Base-by-base conservation (phyloP, 257 asterid genomes). In the Perilla frutescens region DNA sequence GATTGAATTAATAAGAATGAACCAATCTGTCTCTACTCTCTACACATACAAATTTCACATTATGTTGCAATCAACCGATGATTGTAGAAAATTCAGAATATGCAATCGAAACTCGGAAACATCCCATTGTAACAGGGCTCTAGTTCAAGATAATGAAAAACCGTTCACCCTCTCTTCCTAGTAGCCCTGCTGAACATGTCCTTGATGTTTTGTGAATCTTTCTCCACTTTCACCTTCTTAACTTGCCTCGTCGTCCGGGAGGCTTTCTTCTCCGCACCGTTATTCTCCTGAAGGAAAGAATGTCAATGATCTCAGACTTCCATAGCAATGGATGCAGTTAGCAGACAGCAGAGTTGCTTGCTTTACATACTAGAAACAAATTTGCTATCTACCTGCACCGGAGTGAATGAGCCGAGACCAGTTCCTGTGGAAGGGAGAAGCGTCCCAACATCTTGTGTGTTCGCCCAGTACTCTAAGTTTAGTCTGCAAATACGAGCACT, bases 101-200 rank as follows among this genome's bases (percentile, higher is more conserved):
- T 11, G 36, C 48, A 1, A 48, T 48, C 34, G 4, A 8, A 29
- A 50, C 39, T 32, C 12, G 5, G 47, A 40, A 53, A 26, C 15
- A 15, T 43, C 47, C 54, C 58, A 68, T 41, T 40, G 53, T 8
- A 56, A 57, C 14, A 26, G 9, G 44, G 32, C 3, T 26, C 49
- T 57, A n/a, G 56, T 50, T 66, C 40, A 36, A 45, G 74, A 51
- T 8, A 60, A 55, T 49, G 34, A 40, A 36, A 26, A 3, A 45
- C 8, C 14, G 82, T 80, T 89, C 75, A 89, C 62, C 82, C 87
- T 62, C 84, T 80, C 69, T 77, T 90, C 80, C 92, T 84, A 57
- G 96, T 82, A 77, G 88, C 96, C 76, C 94, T 76, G 77, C 79
- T 84, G 83, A 95, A 95, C 98, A 95, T 92, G 82, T 92, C 98